Evolutionary conservation across 768 basidiomycete genomes (phyloP).

Genomic region (Tricholoma hemisulphureum): DNA sequence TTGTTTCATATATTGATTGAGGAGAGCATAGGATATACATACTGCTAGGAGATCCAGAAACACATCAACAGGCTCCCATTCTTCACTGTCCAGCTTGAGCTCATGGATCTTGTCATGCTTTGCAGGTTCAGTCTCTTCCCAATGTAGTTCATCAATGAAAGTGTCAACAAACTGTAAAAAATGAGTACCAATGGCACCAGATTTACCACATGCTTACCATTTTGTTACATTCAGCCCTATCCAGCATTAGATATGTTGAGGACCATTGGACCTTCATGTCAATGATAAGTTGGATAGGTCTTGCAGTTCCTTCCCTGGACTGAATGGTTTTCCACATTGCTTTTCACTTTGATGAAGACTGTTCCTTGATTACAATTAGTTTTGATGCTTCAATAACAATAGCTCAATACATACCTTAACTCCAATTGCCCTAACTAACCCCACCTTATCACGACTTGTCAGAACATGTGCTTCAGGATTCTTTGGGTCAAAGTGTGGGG

Average conservation of each 20-base stretch:
- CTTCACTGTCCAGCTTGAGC: too few relatives aligned
- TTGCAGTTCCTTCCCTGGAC: too few relatives aligned
- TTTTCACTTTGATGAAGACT: conserved; percentile 24
- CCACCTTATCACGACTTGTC: conserved; percentile 1
- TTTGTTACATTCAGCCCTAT: conserved; percentile 6
- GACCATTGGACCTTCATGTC: too few relatives aligned
- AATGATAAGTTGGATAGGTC: too few relatives aligned
- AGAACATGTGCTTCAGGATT: background rate
- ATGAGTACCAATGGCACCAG: background rate
- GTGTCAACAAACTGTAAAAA: conserved; percentile 19
- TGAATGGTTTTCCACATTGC: conserved; percentile 13
- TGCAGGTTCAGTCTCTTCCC: conserved; percentile 18
- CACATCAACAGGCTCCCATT: too few relatives aligned
- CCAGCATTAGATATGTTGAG: conserved; percentile 30
- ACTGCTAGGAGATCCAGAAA: too few relatives aligned
- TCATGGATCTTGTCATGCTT: conserved; percentile 22
- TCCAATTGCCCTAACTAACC: background rate
- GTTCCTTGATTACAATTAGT: conserved; percentile 17
- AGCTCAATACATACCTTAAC: background rate
- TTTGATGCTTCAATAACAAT: background rate
- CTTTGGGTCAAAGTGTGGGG: too few relatives aligned
- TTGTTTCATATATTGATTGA: background rate
- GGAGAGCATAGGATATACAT: conserved; percentile 4
- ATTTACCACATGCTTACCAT: too few relatives aligned
- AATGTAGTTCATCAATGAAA: conserved; percentile 23